Percentiles rank a stretch among this genome's conserved stretches.
Conservation (phyloP, 352 stramenopile genomes). For the Globisporangium heterothallicum region DNA sequence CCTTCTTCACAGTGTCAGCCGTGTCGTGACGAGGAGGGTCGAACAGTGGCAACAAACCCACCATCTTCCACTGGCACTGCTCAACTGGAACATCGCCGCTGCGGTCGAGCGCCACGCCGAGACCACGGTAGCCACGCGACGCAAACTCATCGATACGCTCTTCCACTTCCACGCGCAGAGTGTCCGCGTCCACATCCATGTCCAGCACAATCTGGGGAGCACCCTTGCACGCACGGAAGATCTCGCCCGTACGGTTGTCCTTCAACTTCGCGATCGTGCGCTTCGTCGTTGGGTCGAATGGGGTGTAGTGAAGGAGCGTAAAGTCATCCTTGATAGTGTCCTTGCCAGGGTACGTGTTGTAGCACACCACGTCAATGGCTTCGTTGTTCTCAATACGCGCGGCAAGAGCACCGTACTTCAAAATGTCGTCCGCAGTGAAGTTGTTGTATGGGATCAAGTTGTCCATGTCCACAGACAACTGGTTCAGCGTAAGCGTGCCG, state of each 20-base stretch:
- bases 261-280: slow-evolving; percentile 88
- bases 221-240: slow-evolving; percentile 91
- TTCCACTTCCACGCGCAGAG: slow-evolving; percentile 61
- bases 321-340: slow-evolving; percentile 76
- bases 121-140: slow-evolving; percentile 59
- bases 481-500: slow-evolving; percentile 93
- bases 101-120: slow-evolving; percentile 53
- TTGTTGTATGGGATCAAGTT: slow-evolving; percentile 76
- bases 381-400: slow-evolving; percentile 74
- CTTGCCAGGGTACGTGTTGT: slow-evolving; percentile 75
- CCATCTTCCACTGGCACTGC: slow-evolving; percentile 88
- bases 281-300: slow-evolving; percentile 86
- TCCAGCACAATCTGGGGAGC: slow-evolving; percentile 88
- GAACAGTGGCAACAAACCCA: slow-evolving; percentile 90
- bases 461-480: slow-evolving; percentile 91
- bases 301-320: slow-evolving; percentile 74
- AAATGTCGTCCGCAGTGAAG: slow-evolving; percentile 48
- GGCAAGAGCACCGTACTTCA: slow-evolving; percentile 55
- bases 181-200: slow-evolving; percentile 62
- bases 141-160: slow-evolving; percentile 80
- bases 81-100: slow-evolving; percentile 62
- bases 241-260: slow-evolving; percentile 71
- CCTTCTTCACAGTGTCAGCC: slow-evolving; percentile 87
- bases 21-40: slow-evolving; percentile 93
- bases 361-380: slow-evolving; percentile 67